These are phyloP conservation scores for Scopulariopsis brevicaulis DNA, from an alignment of 2,329 filamentous ascomycete genomes.

Conservation along the genomic window DNA sequence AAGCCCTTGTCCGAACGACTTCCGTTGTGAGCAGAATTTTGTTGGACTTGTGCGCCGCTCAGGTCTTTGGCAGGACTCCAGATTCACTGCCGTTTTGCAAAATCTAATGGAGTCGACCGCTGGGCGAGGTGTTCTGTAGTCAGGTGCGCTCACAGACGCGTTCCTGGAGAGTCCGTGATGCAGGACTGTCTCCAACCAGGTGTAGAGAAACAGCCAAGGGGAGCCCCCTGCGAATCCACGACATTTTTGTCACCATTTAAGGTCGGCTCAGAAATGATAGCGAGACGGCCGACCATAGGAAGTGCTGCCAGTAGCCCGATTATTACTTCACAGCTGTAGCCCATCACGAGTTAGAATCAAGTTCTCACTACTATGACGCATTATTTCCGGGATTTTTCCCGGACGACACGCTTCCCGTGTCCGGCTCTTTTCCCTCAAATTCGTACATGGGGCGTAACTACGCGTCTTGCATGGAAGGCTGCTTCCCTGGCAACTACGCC, in stretches of 20 bases:
- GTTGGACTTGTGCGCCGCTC: not conserved
- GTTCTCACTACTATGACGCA: too few relatives aligned
- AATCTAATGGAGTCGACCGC: not conserved
- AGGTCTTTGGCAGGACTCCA: not conserved
- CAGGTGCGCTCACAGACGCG: not conserved
- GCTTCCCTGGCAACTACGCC: not conserved
- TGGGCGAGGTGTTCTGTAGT: not conserved
- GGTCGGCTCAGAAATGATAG: too few relatives aligned
- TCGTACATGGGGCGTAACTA: too few relatives aligned
- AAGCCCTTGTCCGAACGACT: not conserved
- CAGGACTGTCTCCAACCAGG: not conserved
- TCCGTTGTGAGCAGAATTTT: not conserved
- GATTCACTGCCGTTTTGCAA: not conserved
- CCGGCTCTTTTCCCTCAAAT: too few relatives aligned
- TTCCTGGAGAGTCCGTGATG: not conserved
- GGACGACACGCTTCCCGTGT: not conserved
- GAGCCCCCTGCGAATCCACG: too few relatives aligned
- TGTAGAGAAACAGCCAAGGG: too few relatives aligned
- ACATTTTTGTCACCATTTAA: too few relatives aligned
- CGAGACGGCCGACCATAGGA: too few relatives aligned
- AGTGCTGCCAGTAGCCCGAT: too few relatives aligned
- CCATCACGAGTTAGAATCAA: not conserved
- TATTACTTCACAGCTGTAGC: too few relatives aligned
- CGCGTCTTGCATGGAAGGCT: not conserved
- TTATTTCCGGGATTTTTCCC: not conserved